These are phyloP conservation scores for Calonectria pteridis DNA, from an alignment of 2,329 filamentous ascomycete genomes.

Conservation along the genomic window DNA sequence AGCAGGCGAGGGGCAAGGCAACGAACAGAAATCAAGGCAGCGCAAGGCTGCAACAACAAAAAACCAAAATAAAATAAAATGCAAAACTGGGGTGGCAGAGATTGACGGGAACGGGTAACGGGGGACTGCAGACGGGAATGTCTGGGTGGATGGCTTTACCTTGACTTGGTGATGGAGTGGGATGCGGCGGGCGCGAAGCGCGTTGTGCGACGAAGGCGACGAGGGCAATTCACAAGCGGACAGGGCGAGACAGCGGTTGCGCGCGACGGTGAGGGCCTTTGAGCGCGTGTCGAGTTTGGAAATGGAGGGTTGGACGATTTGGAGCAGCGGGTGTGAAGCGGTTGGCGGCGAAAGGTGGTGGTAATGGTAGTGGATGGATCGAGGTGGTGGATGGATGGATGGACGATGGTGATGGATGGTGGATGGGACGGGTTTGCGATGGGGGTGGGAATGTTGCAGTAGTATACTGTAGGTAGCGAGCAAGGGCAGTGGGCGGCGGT, in stretches of 20 bases:
- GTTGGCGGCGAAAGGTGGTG: slow-evolving; percentile 24
- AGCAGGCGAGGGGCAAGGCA: slow-evolving; percentile 27
- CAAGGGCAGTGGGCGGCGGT: slow-evolving; percentile 15
- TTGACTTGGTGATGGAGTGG: slow-evolving; percentile 42
- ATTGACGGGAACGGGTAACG: slow-evolving; percentile 20
- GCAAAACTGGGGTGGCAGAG: slow-evolving; percentile 9
- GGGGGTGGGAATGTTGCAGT: slow-evolving; percentile 42
- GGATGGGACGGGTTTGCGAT: slow-evolving; percentile 45
- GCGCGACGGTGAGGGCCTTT: slow-evolving; percentile 33
- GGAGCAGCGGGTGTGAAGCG: slow-evolving; percentile 41
- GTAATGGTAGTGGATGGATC: slow-evolving; percentile 30
- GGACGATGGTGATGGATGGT: slow-evolving; percentile 42
- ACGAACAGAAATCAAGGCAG: slow-evolving; percentile 27
- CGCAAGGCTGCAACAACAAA: slow-evolving; percentile 19
- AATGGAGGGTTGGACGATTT: slow-evolving; percentile 42
- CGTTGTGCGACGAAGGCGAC: slow-evolving; percentile 42
- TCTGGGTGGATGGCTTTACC: slow-evolving; percentile 37
- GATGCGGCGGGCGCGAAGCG: slow-evolving; percentile 42
- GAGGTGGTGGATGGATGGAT: slow-evolving; percentile 38
- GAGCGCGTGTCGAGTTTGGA: slow-evolving; percentile 24
- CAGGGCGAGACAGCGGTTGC: slow-evolving; percentile 36
- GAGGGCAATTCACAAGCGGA: slow-evolving; percentile 15
- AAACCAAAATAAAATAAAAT: not conserved
- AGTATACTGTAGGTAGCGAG: slow-evolving; percentile 32
- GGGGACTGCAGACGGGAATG: slow-evolving; percentile 25